A percentile compares a stretch with the other conserved stretches of the same genome.
These are phyloP conservation scores for Vanrija sp. DNA, from an alignment of 1,284 basidiomycete species.

Conservation along the genomic window DNA sequence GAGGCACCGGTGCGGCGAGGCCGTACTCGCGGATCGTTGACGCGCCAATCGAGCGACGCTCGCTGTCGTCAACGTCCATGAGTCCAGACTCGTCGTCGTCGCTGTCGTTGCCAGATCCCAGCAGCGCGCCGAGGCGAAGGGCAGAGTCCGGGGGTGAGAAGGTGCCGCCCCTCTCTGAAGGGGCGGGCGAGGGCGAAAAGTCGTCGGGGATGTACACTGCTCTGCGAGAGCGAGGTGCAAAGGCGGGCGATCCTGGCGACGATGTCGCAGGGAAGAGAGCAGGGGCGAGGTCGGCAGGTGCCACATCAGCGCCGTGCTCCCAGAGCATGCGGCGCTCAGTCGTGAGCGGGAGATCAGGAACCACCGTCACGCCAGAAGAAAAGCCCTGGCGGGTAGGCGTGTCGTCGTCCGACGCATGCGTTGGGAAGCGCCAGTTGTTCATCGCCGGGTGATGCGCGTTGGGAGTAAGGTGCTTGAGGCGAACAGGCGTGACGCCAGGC, in stretches of 20 bases:
- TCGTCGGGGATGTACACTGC: background rate
- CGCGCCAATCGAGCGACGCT: conserved; percentile 2
- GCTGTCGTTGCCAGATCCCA: conserved; percentile 23
- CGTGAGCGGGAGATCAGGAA: too few relatives aligned
- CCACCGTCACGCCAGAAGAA: too few relatives aligned
- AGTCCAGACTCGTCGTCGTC: conserved; percentile 1
- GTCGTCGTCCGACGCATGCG: conserved; percentile 11
- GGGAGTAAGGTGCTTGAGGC: conserved; percentile 25
- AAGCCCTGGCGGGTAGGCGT: conserved; percentile 6
- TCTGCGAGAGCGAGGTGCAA: too few relatives aligned
- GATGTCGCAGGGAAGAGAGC: background rate
- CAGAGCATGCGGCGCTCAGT: background rate
- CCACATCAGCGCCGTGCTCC: background rate
- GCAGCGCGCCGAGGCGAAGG: conserved; percentile 36
- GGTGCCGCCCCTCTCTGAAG: conserved; percentile 7
- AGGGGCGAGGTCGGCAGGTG: too few relatives aligned
- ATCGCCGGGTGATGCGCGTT: conserved; percentile 34
- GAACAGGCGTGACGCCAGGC: conserved; percentile 21
- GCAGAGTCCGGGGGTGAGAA: conserved; percentile 31
- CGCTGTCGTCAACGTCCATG: conserved; percentile 17
- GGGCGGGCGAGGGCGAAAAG: background rate
- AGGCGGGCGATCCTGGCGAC: background rate
- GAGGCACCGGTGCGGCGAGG: conserved; percentile 6
- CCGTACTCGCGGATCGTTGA: conserved; percentile 9
- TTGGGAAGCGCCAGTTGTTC: conserved; percentile 41